A percentile compares a stretch with the other conserved stretches of the same genome.
phyloP scores from a whole-genome alignment of 257 asterid genomes.

The Solanum lignicaule region DNA sequence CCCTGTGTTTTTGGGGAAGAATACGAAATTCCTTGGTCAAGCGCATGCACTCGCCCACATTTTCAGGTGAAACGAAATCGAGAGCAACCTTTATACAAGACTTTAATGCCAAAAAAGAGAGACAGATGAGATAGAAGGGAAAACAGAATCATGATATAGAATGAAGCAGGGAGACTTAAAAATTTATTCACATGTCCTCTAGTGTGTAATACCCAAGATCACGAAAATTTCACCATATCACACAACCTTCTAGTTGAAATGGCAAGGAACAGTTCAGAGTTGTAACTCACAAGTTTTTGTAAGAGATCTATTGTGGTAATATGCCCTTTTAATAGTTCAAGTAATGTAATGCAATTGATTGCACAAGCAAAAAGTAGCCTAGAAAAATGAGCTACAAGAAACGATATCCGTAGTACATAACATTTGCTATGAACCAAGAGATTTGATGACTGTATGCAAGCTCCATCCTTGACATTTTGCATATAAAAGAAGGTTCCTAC shows the following conservation, averaged over 20 bases:
- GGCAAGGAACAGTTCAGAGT: background rate
- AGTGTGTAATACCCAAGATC: background rate
- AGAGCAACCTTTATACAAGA: conserved; percentile 71
- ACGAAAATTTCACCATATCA: background rate
- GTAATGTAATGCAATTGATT: background rate
- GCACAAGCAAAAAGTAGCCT: background rate
- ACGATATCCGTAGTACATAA: background rate
- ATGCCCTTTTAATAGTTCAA: background rate
- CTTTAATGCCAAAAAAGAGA: conserved; percentile 18
- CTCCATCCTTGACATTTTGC: background rate
- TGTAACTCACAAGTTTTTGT: background rate
- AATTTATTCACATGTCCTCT: background rate
- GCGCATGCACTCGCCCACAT: conserved; percentile 46
- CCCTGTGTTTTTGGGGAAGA: conserved; percentile 52
- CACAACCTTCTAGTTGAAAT: background rate
- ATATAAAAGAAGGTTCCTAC: background rate
- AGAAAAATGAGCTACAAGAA: background rate
- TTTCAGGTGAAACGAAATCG: conserved; percentile 81
- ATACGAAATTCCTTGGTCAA: conserved; percentile 54
- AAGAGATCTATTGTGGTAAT: background rate
- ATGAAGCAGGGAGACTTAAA: background rate
- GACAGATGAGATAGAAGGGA: background rate
- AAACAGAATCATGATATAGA: background rate
- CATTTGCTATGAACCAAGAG: background rate
- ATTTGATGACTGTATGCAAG: background rate